These are phyloP conservation scores for Acorus gramineus DNA, from an alignment of 106 monocot species.

Conservation along the genomic window DNA sequence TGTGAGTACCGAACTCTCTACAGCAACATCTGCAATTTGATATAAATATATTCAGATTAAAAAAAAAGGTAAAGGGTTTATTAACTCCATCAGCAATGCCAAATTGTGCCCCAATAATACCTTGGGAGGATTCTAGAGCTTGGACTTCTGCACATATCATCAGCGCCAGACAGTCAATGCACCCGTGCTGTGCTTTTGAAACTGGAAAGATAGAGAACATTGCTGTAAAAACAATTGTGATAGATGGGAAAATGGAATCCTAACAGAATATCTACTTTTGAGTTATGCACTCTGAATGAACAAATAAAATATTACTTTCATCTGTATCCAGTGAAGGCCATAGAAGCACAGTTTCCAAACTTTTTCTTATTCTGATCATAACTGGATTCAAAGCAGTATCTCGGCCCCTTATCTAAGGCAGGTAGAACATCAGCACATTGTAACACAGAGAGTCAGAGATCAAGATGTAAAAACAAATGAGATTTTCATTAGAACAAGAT, in stretches of 20 bases:
- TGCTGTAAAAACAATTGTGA: no score
- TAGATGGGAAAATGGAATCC: no score
- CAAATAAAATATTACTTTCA: neutral
- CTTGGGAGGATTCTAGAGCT: neutral
- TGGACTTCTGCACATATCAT: slow-evolving; percentile 10
- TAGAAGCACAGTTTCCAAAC: neutral
- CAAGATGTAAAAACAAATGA: neutral
- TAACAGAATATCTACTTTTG: no score
- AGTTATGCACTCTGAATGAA: neutral
- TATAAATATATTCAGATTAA: no score
- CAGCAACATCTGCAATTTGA: neutral
- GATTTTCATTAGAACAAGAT: neutral
- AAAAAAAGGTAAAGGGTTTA: neutral
- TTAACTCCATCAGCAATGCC: neutral
- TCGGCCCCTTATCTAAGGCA: neutral
- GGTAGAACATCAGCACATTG: neutral
- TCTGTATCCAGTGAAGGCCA: slow-evolving; percentile 1
- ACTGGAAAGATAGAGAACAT: neutral
- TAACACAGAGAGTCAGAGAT: neutral
- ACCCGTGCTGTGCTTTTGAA: slow-evolving; percentile 13
- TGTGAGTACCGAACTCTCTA: neutral
- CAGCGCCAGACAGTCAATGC: slow-evolving; percentile 13
- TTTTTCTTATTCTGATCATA: neutral
- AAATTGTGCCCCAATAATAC: no score
- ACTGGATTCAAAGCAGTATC: neutral